phyloP scores from a whole-genome alignment of 1,284 basidiomycete genomes.

The Ustilago trichophora region DNA sequence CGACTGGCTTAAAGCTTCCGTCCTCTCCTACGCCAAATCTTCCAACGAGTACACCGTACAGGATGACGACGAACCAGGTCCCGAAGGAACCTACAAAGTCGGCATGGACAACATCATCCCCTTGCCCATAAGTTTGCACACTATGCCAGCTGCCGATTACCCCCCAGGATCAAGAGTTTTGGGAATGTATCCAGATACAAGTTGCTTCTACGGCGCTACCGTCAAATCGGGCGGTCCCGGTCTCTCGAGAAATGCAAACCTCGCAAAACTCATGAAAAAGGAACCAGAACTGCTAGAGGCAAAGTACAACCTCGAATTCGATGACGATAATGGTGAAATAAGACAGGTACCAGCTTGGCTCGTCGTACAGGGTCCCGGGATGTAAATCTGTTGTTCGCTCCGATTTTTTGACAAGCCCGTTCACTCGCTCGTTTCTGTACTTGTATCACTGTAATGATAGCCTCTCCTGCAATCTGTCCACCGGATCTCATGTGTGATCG shows the following conservation, averaged over 20 bases:
- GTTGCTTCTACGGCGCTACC: conserved; percentile 64
- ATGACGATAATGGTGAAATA: conserved; percentile 63
- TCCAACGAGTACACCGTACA: conserved; percentile 44
- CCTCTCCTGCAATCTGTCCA: no score
- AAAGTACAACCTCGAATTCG: conserved; percentile 63
- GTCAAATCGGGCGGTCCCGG: conserved; percentile 61
- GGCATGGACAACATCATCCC: conserved; percentile 58
- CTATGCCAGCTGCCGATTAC: conserved; percentile 60
- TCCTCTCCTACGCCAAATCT: conserved; percentile 31
- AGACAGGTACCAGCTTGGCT: conserved; percentile 61
- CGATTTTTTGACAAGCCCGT: no score
- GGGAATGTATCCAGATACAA: conserved; percentile 66
- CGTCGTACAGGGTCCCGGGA: conserved; percentile 58
- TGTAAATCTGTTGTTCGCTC: no score
- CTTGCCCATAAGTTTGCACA: conserved; percentile 52
- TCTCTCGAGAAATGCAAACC: conserved; percentile 29
- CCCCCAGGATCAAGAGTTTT: conserved; percentile 55
- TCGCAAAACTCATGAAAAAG: conserved; percentile 43
- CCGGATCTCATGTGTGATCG: no score
- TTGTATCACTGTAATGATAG: conserved; percentile 29
- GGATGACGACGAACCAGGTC: conserved; percentile 46
- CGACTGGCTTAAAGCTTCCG: conserved; percentile 47
- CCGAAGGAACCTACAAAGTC: conserved; percentile 46
- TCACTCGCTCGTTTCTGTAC: no score
- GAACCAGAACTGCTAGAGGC: conserved; percentile 56